Evolutionary conservation across 2,329 filamentous ascomycete species (phyloP).

Genomic region (Tolypocladium tundrense): DNA sequence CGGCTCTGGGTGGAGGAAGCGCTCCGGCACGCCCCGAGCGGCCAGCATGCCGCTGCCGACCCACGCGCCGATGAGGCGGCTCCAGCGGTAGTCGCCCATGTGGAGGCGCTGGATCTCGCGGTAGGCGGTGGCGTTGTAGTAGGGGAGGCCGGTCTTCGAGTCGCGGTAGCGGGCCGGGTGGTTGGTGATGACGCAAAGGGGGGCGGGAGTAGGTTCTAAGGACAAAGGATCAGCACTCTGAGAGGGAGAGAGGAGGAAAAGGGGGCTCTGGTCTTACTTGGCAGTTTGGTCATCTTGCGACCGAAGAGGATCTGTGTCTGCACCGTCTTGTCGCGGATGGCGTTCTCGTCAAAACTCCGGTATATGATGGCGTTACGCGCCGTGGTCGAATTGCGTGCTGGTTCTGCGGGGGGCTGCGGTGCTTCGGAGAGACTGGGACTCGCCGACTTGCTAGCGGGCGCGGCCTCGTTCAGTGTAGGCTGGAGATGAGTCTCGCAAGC

Average conservation of each 20-base stretch:
- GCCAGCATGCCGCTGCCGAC: constrained; percentile 57
- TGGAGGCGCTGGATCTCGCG: constrained; percentile 68
- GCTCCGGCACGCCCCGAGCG: constrained; percentile 67
- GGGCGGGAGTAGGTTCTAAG: constrained; percentile 37
- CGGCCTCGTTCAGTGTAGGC: constrained; percentile 2
- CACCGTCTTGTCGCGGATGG: constrained; percentile 43
- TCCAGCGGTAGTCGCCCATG: constrained; percentile 72
- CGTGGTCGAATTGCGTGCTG: constrained; percentile 23
- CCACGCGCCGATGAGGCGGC: constrained; percentile 70
- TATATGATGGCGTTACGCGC: constrained; percentile 49
- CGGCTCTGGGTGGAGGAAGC: constrained; percentile 46
- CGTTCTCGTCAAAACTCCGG: constrained; percentile 48
- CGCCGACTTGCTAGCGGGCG: constrained; percentile 6
- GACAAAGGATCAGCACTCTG: not conserved
- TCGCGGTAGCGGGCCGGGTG: constrained; percentile 75
- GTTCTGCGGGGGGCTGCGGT: constrained; percentile 7
- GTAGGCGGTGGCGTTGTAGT: constrained; percentile 70
- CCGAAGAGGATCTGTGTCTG: constrained; percentile 51
- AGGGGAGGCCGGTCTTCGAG: constrained; percentile 72
- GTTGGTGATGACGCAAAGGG: constrained; percentile 73
- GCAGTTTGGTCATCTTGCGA: constrained; percentile 46
- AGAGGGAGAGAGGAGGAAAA: not conserved
- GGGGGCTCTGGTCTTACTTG: constrained; percentile 30
- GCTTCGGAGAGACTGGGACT: constrained; percentile 8
- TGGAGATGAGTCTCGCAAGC: constrained; percentile 3